These are phyloP conservation scores for Neocatenulostroma microsporum DNA, from an alignment of 2,329 filamentous ascomycete species.

Conservation along the genomic window DNA sequence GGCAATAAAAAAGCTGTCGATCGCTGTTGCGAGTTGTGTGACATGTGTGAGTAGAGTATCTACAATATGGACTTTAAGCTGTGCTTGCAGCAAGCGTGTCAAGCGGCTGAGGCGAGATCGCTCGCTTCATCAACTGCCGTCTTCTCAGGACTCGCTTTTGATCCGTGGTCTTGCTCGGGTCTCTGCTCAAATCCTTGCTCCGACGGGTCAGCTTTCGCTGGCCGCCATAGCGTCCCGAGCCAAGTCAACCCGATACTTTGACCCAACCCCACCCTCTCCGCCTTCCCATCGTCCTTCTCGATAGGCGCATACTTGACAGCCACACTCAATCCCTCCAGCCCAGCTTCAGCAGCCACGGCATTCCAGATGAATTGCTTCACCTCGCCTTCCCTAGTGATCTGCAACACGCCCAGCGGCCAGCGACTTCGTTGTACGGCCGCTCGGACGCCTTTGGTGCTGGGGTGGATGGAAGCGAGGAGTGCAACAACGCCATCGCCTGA, in stretches of 20 bases:
- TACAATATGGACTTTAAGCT: too few relatives aligned
- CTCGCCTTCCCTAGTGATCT: slow-evolving; percentile 48
- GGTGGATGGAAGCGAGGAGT: slow-evolving; percentile 59
- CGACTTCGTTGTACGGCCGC: slow-evolving; percentile 60
- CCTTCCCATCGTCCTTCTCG: slow-evolving; percentile 2
- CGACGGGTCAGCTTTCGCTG: too few relatives aligned
- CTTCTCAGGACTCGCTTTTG: too few relatives aligned
- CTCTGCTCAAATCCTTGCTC: background rate
- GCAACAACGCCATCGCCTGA: slow-evolving; percentile 58
- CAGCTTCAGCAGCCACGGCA: slow-evolving; percentile 51
- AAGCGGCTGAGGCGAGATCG: too few relatives aligned
- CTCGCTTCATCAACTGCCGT: too few relatives aligned
- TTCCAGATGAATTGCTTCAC: slow-evolving; percentile 70
- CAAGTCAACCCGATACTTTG: slow-evolving; percentile 22
- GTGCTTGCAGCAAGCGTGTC: too few relatives aligned
- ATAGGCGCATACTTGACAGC: slow-evolving; percentile 14
- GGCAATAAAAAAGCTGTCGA: too few relatives aligned
- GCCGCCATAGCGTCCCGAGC: slow-evolving; percentile 21
- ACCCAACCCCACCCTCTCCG: slow-evolving; percentile 6
- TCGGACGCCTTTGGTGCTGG: slow-evolving; percentile 70
- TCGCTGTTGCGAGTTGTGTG: too few relatives aligned
- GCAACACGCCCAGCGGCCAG: slow-evolving; percentile 65
- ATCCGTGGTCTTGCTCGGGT: too few relatives aligned
- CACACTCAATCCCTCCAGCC: slow-evolving; percentile 48
- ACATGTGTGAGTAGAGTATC: too few relatives aligned